Conservation (phyloP, 2,329 filamentous ascomycete genomes). For the Ophiostoma tasmaniense region DNA sequence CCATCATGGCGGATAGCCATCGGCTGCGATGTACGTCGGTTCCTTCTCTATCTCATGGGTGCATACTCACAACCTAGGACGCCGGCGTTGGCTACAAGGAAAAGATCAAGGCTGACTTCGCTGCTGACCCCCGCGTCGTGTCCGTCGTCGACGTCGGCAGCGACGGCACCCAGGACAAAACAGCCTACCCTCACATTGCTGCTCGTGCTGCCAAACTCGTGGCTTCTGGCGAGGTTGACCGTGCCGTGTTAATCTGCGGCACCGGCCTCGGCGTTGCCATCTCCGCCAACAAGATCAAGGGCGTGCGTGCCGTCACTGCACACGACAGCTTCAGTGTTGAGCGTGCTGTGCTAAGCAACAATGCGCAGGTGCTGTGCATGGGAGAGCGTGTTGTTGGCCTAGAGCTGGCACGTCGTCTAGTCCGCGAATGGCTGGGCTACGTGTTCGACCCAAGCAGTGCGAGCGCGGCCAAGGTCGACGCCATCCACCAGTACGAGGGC, state of each 20-base stretch:
- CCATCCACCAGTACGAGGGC: slow-evolving; percentile 28
- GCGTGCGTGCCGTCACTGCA: slow-evolving; percentile 78
- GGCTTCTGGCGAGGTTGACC: slow-evolving; percentile 26
- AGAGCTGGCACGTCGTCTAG: slow-evolving; percentile 69
- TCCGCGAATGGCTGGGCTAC: slow-evolving; percentile 77
- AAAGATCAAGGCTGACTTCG: slow-evolving; percentile 64
- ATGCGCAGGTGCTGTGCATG: slow-evolving; percentile 81
- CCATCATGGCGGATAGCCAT: slow-evolving; percentile 46
- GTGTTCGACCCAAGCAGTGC: slow-evolving; percentile 59
- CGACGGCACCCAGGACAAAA: slow-evolving; percentile 58
- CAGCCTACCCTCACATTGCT: slow-evolving; percentile 68
- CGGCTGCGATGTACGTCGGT: slow-evolving; percentile 43
- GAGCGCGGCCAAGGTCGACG: slow-evolving; percentile 46
- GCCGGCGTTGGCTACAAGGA: slow-evolving; percentile 73
- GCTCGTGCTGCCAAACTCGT: slow-evolving; percentile 21
- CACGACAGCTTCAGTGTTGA: slow-evolving; percentile 83
- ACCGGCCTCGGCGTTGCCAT: slow-evolving; percentile 84
- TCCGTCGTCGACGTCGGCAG: slow-evolving; percentile 69
- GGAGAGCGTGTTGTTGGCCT: slow-evolving; percentile 75
- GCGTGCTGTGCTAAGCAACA: slow-evolving; percentile 70
- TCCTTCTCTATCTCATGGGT: not conserved
- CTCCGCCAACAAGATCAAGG: slow-evolving; percentile 78
- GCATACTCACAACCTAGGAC: slow-evolving; percentile 13
- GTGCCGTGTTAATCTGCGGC: slow-evolving; percentile 74
- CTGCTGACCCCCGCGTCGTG: slow-evolving; percentile 56